phyloP scores from a whole-genome alignment of 768 basidiomycete genomes.

The Rhodosporidiobolus sp. region DNA sequence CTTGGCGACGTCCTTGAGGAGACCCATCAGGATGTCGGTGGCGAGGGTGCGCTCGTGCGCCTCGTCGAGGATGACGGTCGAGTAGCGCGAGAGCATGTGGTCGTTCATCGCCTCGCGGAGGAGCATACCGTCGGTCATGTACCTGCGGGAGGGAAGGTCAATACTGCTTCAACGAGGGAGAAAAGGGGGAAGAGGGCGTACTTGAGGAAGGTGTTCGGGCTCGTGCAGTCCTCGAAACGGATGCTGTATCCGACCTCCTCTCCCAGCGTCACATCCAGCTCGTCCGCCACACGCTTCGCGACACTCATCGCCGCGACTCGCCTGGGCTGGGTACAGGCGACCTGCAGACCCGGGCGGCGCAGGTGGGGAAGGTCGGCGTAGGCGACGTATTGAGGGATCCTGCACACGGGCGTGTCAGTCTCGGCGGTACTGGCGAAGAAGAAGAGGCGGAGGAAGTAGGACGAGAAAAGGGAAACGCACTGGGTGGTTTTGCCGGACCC shows the following conservation, averaged over 20 bases:
- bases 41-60: constrained; percentile 97
- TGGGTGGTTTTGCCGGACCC: constrained; percentile 96
- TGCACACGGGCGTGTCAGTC: constrained; percentile 49
- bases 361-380: constrained; percentile 89
- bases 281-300: constrained; percentile 96
- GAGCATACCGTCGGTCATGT: constrained; percentile 99
- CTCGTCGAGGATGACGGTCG: constrained; percentile 97
- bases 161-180: no score
- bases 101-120: constrained; percentile 80
- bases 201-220: constrained; percentile 88
- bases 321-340: constrained; percentile 95
- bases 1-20: constrained; percentile 78
- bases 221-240: constrained; percentile 96
- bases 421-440: neutral
- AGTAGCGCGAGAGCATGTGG: constrained; percentile 79
- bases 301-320: constrained; percentile 97
- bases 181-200: neutral
- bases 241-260: constrained; percentile 96
- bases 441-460: neutral
- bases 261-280: constrained; percentile 95
- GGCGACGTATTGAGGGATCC: constrained; percentile 94
- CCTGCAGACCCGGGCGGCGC: constrained; percentile 67
- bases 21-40: constrained; percentile 97
- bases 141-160: constrained; percentile 47
- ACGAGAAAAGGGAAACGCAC: constrained; percentile 53